Evolutionary conservation across 176 grass and related monocot genomes (phyloP).

Genomic region (Tillandsia leiboldiana): DNA sequence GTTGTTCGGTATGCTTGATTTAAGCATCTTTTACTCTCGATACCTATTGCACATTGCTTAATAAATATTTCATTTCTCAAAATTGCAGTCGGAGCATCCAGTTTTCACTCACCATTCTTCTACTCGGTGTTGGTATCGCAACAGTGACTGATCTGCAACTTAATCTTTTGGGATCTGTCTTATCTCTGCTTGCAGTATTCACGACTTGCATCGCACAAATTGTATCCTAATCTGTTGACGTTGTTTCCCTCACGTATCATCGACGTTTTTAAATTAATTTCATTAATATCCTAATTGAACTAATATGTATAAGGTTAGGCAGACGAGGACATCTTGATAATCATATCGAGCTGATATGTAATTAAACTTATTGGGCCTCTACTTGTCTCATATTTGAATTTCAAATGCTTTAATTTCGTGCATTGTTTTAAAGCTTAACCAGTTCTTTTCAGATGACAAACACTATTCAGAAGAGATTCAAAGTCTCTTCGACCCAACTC

Average conservation of each 20-base stretch:
- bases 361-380: not conserved
- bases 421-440: slow-evolving; percentile 8
- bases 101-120: slow-evolving; percentile 15
- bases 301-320: too few relatives aligned
- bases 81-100: slow-evolving; percentile 24
- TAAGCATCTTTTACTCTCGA: not conserved
- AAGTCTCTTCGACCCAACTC: slow-evolving; percentile 22
- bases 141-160: slow-evolving; percentile 28
- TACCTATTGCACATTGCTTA: not conserved
- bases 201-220: slow-evolving; percentile 32
- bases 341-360: not conserved
- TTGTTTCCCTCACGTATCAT: not conserved
- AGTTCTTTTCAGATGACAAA: slow-evolving; percentile 19
- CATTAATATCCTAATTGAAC: too few relatives aligned
- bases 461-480: slow-evolving; percentile 23
- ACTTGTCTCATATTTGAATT: not conserved
- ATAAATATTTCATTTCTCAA: not conserved
- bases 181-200: slow-evolving; percentile 20
- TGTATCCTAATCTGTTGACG: slow-evolving; percentile 18
- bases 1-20: too few relatives aligned
- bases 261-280: not conserved
- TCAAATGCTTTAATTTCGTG: not conserved
- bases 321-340: not conserved
- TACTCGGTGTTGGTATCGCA: slow-evolving; percentile 28
- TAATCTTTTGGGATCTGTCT: slow-evolving; percentile 25